Conservation (phyloP, 2,329 filamentous ascomycete genomes). For the Neonectria sp. region DNA sequence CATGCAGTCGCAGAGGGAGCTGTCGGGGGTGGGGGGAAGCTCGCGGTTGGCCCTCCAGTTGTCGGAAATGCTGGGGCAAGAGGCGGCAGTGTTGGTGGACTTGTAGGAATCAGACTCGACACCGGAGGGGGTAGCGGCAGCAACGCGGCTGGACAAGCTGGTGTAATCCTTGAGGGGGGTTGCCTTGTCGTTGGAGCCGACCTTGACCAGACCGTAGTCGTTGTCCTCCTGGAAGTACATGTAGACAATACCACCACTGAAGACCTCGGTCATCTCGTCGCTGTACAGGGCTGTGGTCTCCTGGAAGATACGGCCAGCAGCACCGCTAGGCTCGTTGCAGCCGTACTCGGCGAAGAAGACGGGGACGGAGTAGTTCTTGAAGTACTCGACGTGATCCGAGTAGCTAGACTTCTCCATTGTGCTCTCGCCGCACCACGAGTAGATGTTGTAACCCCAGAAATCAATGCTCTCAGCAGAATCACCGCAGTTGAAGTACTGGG, state of each 20-base stretch:
- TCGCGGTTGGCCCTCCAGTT: slow-evolving; percentile 76
- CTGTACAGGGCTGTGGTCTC: slow-evolving; percentile 89
- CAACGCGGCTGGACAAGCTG: slow-evolving; percentile 79
- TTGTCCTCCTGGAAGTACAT: slow-evolving; percentile 97
- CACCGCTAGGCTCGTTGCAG: slow-evolving; percentile 80
- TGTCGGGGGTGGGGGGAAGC: slow-evolving; percentile 88
- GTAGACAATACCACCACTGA: slow-evolving; percentile 98
- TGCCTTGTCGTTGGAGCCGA: slow-evolving; percentile 70
- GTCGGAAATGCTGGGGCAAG: slow-evolving; percentile 77
- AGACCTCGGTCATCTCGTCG: slow-evolving; percentile 84
- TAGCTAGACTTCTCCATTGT: slow-evolving; percentile 84
- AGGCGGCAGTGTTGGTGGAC: slow-evolving; percentile 78
- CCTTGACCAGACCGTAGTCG: slow-evolving; percentile 84
- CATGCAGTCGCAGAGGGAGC: slow-evolving; percentile 89
- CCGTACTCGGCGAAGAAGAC: slow-evolving; percentile 99
- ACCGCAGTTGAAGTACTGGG: slow-evolving; percentile 96
- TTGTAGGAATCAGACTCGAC: slow-evolving; percentile 79
- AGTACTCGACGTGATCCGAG: slow-evolving; percentile 86
- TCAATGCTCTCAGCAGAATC: slow-evolving; percentile 78
- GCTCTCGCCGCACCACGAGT: slow-evolving; percentile 97
- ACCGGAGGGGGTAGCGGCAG: slow-evolving; percentile 75
- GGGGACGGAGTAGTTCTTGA: slow-evolving; percentile 89
- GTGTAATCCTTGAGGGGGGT: slow-evolving; percentile 82
- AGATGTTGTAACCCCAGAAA: slow-evolving; percentile 99
- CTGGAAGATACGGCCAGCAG: slow-evolving; percentile 81